These are phyloP conservation scores for Biscogniauxia marginata DNA, from an alignment of 2,329 filamentous ascomycete genomes.

Conservation along the genomic window DNA sequence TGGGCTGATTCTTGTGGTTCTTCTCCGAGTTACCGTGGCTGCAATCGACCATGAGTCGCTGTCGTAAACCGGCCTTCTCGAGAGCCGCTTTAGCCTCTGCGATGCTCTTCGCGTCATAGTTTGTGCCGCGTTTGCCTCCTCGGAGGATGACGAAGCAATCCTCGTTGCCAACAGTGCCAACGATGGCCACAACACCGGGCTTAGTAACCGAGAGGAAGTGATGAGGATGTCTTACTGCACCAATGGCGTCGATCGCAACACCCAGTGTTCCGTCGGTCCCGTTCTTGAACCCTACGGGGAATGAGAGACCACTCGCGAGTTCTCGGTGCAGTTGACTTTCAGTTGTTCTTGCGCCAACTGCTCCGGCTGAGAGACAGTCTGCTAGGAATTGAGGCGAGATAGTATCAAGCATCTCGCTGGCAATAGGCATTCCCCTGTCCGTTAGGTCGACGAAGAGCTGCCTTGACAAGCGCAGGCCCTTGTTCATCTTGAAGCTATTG, in stretches of 20 bases:
- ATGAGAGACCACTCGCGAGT: conserved; percentile 87
- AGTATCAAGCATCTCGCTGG: conserved; percentile 96
- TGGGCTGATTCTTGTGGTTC: conserved; percentile 95
- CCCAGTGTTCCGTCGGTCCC: conserved; percentile 88
- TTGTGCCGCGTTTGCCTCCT: conserved; percentile 89
- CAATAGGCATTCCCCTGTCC: conserved; percentile 88
- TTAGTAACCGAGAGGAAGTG: conserved; percentile 98
- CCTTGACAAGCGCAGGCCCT: conserved; percentile 81
- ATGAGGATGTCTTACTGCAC: conserved; percentile 86
- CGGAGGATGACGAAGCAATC: conserved; percentile 96
- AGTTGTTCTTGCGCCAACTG: conserved; percentile 92
- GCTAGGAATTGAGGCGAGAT: conserved; percentile 97
- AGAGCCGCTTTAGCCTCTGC: conserved; percentile 79
- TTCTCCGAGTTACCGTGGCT: conserved; percentile 95
- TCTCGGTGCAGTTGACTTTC: conserved; percentile 96
- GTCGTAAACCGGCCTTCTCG: conserved; percentile 67
- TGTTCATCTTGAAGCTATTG: conserved; percentile 98
- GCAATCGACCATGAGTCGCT: conserved; percentile 95
- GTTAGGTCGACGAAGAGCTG: conserved; percentile 94
- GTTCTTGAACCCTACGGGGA: conserved; percentile 99
- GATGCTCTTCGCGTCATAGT: conserved; percentile 86
- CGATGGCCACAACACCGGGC: conserved; percentile 90
- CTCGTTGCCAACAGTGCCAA: conserved; percentile 90
- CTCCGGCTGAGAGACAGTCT: conserved; percentile 86
- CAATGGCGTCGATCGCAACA: conserved; percentile 93